Evolutionary conservation across 768 basidiomycete genomes (phyloP), one percentile per base, ranked within the genome.

Genomic region (Rubroboletus satanas): DNA sequence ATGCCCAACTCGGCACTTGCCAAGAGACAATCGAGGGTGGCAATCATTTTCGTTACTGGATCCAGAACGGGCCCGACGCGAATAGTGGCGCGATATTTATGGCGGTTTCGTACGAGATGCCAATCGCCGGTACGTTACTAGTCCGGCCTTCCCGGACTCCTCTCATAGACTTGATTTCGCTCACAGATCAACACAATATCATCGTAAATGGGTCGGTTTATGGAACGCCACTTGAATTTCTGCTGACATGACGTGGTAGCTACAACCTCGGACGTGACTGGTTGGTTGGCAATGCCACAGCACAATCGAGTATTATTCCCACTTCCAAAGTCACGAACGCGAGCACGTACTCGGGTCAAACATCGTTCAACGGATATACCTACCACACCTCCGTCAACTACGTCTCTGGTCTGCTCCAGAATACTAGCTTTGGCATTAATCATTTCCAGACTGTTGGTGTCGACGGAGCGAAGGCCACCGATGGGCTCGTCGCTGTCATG

Each of bases 1-100:
- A 96, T 62, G 81, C 84, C 1, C 74, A 83, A 49, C 70, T 94
- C n/a, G 94, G 94, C 0, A 82, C 93, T 1, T 96, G 94, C 71
- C 74, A 80, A 61, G 93, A 97, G 71, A 89, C 90, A 2, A 79
- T 95, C 39, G 66, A 89, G 60, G 93, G 93, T 2, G 94, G 94
- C 7, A 81, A 89, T 64, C 93, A 97, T 66, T 83, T 93, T 66
- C 82, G 93, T 38, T 95, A 93, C 69, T 95, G 92, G 93, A 70
- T 77, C 6, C 93, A 95, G 73, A 79, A 90, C 55, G 92, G 91
- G 0, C 57, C 73, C 12, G 29, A 68, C 4, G 84, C 75, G 7
- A 76, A 90, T 62, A 87, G 87, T 54, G 81, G 86, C 33, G 89
- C 88, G 4, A 75, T 88, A 41, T 91, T 91, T 63, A 75, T 92